These are phyloP conservation scores for Bretziella fagacearum DNA, from an alignment of 2,329 filamentous ascomycete genomes.

Conservation along the genomic window DNA sequence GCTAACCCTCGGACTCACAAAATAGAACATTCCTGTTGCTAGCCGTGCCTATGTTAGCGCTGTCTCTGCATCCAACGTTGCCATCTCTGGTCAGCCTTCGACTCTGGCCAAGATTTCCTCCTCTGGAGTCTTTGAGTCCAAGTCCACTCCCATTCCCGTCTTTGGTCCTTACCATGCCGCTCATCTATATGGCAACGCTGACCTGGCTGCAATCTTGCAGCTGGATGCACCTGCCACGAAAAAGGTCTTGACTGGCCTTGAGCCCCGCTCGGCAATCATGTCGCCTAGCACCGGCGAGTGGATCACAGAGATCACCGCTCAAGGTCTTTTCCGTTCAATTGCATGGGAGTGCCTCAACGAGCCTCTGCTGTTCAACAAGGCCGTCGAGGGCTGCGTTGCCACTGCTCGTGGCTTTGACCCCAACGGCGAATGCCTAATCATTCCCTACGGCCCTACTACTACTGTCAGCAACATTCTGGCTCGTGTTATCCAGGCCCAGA, in stretches of 20 bases:
- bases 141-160: conserved; percentile 33
- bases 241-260: conserved; percentile 26
- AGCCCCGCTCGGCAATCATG: conserved; percentile 32
- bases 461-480: conserved; percentile 29
- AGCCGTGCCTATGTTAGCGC: conserved; percentile 38
- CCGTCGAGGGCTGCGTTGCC: conserved; percentile 31
- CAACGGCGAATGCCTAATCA: conserved; percentile 26
- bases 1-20: conserved; percentile 5
- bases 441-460: conserved; percentile 34
- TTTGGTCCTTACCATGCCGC: conserved; percentile 40
- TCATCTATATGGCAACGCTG: conserved; percentile 30
- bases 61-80: conserved; percentile 30
- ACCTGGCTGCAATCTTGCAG: conserved; percentile 30
- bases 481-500: conserved; percentile 26
- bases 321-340: conserved; percentile 26
- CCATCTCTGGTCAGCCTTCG: conserved; percentile 37
- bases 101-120: conserved; percentile 29
- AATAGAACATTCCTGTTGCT: conserved; percentile 24
- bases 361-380: conserved; percentile 30
- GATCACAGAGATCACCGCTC: conserved; percentile 26
- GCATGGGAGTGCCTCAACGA: conserved; percentile 34
- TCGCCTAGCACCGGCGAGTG: conserved; percentile 32
- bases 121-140: conserved; percentile 25
- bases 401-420: conserved; percentile 24
- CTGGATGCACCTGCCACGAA: conserved; percentile 26